Base-by-base conservation (phyloP, 2,329 filamentous ascomycete genomes). In the Lachnellula suecica region DNA sequence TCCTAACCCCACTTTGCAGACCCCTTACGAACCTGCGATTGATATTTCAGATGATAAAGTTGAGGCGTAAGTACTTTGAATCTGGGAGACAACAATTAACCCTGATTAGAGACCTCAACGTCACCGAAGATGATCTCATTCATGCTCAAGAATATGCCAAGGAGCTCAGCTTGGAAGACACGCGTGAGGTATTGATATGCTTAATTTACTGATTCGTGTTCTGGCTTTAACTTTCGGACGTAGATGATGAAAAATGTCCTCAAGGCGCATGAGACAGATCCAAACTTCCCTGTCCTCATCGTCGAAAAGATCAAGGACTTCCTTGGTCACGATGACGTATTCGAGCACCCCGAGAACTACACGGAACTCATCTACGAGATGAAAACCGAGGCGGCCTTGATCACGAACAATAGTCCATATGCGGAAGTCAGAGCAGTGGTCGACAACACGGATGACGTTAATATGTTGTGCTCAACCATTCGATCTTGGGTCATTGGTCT, bases 401-500 rank as follows among this genome's bases (percentile, higher is more conserved):
- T 81, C 55, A 78, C 73, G 44, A 77, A 77, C 59, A 77, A 81
- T 63, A 81, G 77, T 42, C 80, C 80, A 2, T 83, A 82, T 58
- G 74, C 79, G 52, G 83, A 87, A 49, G 52, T 57, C 4, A 49
- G 54, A 35, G 82, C 83, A 23, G 82, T 83, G 3, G 83, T 86
- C 2, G 74, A 73, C 46, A 85, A 85, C 63, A 82, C 78, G 54
- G 84, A 87, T 63, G 78, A 86, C 59, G 31, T 46, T 13, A 77
- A 82, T 35, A 66, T 85, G 25, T 83, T 83, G 0, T 84, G 82
- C 70, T 85, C 83, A 63, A 87, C 84, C 0, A 71, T 86, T 19
- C 77, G 83, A 40, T 82, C 82, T 19, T 87, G 83, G 83, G 74
- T 74, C 2, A 84, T 87, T 52, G 83, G 83, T 3, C 60, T 85